phyloP scores from a whole-genome alignment of 1,284 basidiomycete species.

The Phylloboletellus chloephorus region DNA sequence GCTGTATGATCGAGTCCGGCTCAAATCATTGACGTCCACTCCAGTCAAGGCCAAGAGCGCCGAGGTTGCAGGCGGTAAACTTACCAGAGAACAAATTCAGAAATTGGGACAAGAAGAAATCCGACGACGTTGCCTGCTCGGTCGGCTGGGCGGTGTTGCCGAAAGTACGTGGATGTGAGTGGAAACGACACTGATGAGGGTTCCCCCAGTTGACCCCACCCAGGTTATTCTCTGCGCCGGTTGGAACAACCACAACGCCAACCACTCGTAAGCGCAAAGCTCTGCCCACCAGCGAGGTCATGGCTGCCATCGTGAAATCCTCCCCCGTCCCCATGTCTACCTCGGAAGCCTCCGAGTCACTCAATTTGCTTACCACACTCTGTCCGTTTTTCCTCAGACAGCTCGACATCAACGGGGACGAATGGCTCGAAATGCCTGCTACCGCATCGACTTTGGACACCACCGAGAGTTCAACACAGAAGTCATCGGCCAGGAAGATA shows the following conservation, averaged over 20 bases:
- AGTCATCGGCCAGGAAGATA: conserved; percentile 32
- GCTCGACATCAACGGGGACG: conserved; percentile 58
- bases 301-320: conserved; percentile 64
- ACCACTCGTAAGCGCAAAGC: conserved; percentile 61
- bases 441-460: conserved; percentile 27
- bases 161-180: conserved; percentile 82
- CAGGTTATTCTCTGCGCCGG: conserved; percentile 60
- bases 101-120: conserved; percentile 72
- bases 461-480: conserved; percentile 15
- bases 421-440: conserved; percentile 79
- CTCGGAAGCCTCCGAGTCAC: conserved; percentile 69
- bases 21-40: conserved; percentile 58
- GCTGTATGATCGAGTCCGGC: conserved; percentile 70
- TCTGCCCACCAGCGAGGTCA: conserved; percentile 59
- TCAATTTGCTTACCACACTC: conserved; percentile 56
- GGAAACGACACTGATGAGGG: background rate
- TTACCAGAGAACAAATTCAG: conserved; percentile 61
- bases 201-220: background rate
- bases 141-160: conserved; percentile 70
- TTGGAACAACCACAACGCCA: conserved; percentile 46
- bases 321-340: conserved; percentile 70
- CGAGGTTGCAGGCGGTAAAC: conserved; percentile 37
- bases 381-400: conserved; percentile 74
- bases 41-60: conserved; percentile 53
- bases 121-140: conserved; percentile 65